Evolutionary conservation across 2,329 filamentous ascomycete genomes (phyloP), one percentile per base, ranked within the genome.

Genomic region (Diaporthe helianthi): DNA sequence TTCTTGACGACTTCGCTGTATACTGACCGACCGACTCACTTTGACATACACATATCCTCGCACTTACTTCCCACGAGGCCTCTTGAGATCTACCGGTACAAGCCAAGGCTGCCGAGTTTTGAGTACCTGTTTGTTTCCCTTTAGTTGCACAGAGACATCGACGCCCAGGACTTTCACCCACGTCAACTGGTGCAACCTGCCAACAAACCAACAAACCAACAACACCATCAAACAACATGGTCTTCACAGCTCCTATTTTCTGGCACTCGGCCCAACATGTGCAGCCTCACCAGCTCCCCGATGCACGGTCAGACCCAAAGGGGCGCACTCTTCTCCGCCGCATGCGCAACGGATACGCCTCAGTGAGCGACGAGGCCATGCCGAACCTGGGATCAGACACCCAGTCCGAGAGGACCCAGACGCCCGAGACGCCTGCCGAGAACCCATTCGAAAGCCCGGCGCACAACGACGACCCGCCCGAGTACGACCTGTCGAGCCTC

Each of bases 261-360:
- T 69, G 63, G 68, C 38, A 61, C 29, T 17, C 58, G 3, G 33
- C 36, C 63, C 68, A 53, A 17, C 53, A 44, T 24, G 38, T 51
- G 29, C 63, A 44, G 47, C 44, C 63, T 44, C 63, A 67, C 19
- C 63, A 60, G 36, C 53, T 67, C 7, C 63, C 68, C 29, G 53
- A 69, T 52, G 53, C 53, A 2, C 26, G 63, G n/a, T 67, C 63
- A 29, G 68, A 67, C 29, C 36, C 46, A 2, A 67, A 67, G n/a
- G 53, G 46, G 4, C 41, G 53, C 26, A 52, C 53, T 15, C 44
- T 67, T 4, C 63, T 69, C 26, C 53, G 63, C 15, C 64, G 54
- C 53, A 54, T 69, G n/a, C 61, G 63, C 2, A 13, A 33, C 3
- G 46, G 63, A 24, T 61, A 67, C n/a, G 33, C 53, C 12, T 29